Evolutionary conservation across 169 alveolate species (phyloP).

Genomic region (Blepharisma undulans): DNA sequence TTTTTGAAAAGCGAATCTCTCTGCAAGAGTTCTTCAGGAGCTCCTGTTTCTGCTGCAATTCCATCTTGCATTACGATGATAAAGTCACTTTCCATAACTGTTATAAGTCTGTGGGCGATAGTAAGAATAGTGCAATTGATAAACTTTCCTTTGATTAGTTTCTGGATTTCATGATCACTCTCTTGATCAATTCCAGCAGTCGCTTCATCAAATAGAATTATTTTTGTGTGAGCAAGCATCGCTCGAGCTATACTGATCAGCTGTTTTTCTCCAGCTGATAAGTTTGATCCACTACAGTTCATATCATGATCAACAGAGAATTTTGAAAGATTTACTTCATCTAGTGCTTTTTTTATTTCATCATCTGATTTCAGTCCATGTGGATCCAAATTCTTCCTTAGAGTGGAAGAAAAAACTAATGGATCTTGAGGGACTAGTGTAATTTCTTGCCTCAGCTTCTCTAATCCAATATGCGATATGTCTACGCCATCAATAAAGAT

Average conservation of each 20-base stretch:
- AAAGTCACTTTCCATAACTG: conserved; percentile 85
- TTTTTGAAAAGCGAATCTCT: conserved; percentile 7
- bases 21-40: conserved; percentile 61
- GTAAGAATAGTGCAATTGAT: conserved; percentile 85
- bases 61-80: conserved; percentile 88
- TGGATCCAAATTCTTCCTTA: conserved; percentile 85
- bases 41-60: conserved; percentile 68
- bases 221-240: conserved; percentile 70
- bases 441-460: neutral
- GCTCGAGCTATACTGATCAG: conserved; percentile 87
- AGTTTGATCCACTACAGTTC: conserved; percentile 63
- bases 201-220: conserved; percentile 93
- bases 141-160: conserved; percentile 64
- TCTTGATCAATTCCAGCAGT: conserved; percentile 90
- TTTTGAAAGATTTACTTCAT: conserved; percentile 36
- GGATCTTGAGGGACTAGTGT: conserved; percentile 51
- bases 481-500: conserved; percentile 8
- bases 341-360: conserved; percentile 57
- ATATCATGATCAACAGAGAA: conserved; percentile 77
- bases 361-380: conserved; percentile 50
- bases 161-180: conserved; percentile 86
- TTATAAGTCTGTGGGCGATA: conserved; percentile 93
- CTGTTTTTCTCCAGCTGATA: conserved; percentile 76
- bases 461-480: neutral
- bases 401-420: conserved; percentile 73